Evolutionary conservation across 805 yeast species (phyloP), one percentile per base, ranked within the genome.

Genomic region (Soucietia sequanensis): DNA sequence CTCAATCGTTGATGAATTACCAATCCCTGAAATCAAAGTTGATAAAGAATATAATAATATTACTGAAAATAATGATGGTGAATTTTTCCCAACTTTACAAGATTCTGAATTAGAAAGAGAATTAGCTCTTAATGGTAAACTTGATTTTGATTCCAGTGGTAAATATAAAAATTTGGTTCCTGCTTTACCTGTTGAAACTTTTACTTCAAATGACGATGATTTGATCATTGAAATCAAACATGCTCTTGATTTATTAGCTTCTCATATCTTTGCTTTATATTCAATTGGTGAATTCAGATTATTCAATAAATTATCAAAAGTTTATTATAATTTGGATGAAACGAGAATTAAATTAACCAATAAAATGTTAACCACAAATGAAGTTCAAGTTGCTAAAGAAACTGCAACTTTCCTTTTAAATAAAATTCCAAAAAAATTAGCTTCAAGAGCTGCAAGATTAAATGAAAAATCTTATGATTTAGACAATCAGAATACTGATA

Each of bases 221-320:
- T 53, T 81, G 35, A 50, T 70, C 6, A 76, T 72, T 27, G 91
- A 84, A 54, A 68, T 82, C 37, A 69, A 66, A 9, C 73, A 80
- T 10, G 72, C 82, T 2, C 57, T 83, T 42, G 68, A 74, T 14
- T 70, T 80, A 30, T 60, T 84, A 34, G 68, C 78, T 10, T 70
- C 83, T 6, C 85, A 83, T 46, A 74, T 83, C 31, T 84, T 75
- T 57, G 77, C 86, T 0, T 66, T 83, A 48, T 84, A 84, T 58
- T 77, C 90, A 0, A 74, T 77, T 44, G 84, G 85, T 27, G 86
- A 84, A 51, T 80, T 79, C 44, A 62, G 72, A n/a, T 66, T 81
- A 28, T 81, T 75, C 59, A 68, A 70, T 38, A 79, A 77, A 43
- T 65, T 84, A 43, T 60, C 70, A 2, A 58, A 54, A 10, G 63